Percentiles rank a stretch among this genome's conserved stretches.
Evolutionary conservation across 2,329 filamentous ascomycete genomes (phyloP).

Genomic region (Fusarium fujikuroi): DNA sequence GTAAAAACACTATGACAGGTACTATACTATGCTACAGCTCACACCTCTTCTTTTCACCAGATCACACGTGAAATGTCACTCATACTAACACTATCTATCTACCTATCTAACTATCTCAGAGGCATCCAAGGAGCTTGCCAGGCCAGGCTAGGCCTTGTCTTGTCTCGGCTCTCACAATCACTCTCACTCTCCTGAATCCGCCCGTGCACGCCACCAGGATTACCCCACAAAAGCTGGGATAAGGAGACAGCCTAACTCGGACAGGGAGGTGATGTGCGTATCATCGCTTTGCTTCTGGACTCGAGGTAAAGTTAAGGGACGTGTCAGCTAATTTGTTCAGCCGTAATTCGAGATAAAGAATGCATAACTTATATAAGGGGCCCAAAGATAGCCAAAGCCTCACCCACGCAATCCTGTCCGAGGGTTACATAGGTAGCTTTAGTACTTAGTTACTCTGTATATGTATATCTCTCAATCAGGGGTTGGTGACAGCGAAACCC

Average conservation of each 20-base stretch:
- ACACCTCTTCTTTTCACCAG: neutral
- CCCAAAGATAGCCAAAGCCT: neutral
- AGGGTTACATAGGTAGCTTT: neutral
- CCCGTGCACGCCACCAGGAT: slow-evolving; percentile 34
- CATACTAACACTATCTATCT: slow-evolving; percentile 1
- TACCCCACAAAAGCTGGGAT: slow-evolving; percentile 42
- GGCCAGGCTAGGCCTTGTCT: neutral
- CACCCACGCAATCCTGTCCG: neutral
- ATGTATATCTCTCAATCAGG: neutral
- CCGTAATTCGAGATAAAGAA: neutral
- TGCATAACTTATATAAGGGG: neutral
- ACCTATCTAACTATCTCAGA: neutral
- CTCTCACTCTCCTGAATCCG: slow-evolving; percentile 32
- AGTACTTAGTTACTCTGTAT: neutral
- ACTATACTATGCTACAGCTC: neutral
- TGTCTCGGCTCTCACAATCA: neutral
- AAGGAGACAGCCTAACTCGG: slow-evolving; percentile 34
- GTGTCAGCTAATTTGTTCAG: slow-evolving; percentile 4
- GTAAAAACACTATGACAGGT: neutral
- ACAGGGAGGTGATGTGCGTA: slow-evolving; percentile 31
- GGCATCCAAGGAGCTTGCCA: slow-evolving; percentile 34
- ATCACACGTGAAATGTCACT: neutral
- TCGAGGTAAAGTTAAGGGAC: neutral
- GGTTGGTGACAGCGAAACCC: neutral
- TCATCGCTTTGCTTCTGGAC: neutral